These are phyloP conservation scores for Leishmania turanica DNA, from an alignment of 208 protist species.

Conservation along the genomic window DNA sequence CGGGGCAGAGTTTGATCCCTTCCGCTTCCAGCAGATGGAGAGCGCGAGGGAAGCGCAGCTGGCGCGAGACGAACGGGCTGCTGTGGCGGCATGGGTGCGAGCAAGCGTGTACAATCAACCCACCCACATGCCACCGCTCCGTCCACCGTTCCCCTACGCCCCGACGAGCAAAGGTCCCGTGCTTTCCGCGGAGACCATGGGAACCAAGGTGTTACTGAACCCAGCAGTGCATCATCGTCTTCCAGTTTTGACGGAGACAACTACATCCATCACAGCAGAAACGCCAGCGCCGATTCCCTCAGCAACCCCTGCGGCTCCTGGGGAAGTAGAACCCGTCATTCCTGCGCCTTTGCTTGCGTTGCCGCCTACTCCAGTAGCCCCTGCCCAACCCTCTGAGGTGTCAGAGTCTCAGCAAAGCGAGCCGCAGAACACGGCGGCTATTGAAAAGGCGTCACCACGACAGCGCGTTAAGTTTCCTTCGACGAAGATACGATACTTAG, in stretches of 20 bases:
- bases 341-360: not conserved
- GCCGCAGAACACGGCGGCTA: not conserved
- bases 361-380: not conserved
- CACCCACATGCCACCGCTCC: constrained; percentile 36
- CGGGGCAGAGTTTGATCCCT: constrained; percentile 25
- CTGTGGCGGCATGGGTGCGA: constrained; percentile 38
- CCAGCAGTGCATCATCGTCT: not conserved
- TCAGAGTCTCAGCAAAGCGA: not conserved
- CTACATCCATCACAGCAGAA: not conserved
- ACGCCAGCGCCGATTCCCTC: not conserved
- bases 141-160: constrained; percentile 24
- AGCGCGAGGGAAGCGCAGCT: constrained; percentile 18
- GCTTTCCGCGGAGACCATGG: constrained; percentile 24
- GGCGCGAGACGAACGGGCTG: constrained; percentile 28
- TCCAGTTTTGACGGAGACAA: not conserved
- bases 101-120: constrained; percentile 48
- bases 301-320: not conserved
- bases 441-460: not conserved
- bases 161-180: constrained; percentile 25
- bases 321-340: not conserved
- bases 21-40: constrained; percentile 29
- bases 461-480: constrained; percentile 29
- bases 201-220: constrained; percentile 23
- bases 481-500: constrained; percentile 20
- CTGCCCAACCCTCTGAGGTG: not conserved